phyloP scores from a whole-genome alignment of 345 rosid genomes.

The Lepidium africanum region DNA sequence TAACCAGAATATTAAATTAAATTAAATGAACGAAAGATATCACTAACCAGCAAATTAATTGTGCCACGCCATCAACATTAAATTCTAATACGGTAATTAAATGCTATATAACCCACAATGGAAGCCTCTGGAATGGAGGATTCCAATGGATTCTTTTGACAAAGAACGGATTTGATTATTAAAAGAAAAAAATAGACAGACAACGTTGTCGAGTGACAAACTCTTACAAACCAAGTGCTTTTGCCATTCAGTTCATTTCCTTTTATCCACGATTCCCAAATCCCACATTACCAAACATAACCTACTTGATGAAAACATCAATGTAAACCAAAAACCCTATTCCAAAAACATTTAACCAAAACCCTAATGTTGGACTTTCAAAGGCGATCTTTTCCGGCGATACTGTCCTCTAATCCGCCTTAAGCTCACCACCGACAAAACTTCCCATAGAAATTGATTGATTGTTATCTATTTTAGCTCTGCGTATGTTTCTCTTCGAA shows the following conservation, averaged over 20 bases:
- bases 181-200: too few species aligned
- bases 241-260: not conserved
- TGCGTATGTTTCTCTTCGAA: conserved; percentile 28
- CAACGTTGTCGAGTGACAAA: too few species aligned
- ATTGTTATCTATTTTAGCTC: not conserved
- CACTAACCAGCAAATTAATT: not conserved
- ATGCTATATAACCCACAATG: not conserved
- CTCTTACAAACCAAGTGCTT: not conserved
- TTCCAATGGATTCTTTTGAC: not conserved
- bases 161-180: too few species aligned
- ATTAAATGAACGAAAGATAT: not conserved
- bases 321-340: not conserved
- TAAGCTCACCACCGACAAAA: not conserved
- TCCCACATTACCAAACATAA: not conserved
- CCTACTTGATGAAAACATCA: not conserved
- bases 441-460: too few species aligned
- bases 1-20: not conserved
- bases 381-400: not conserved
- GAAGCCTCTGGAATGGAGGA: not conserved
- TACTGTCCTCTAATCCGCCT: not conserved
- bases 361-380: not conserved
- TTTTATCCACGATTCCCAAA: not conserved
- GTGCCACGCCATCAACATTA: not conserved
- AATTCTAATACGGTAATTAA: not conserved
- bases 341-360: not conserved